Percentiles rank a stretch among this genome's conserved stretches.
phyloP scores from a whole-genome alignment of 2,329 filamentous ascomycete genomes.

The Orbilia oligospora region DNA sequence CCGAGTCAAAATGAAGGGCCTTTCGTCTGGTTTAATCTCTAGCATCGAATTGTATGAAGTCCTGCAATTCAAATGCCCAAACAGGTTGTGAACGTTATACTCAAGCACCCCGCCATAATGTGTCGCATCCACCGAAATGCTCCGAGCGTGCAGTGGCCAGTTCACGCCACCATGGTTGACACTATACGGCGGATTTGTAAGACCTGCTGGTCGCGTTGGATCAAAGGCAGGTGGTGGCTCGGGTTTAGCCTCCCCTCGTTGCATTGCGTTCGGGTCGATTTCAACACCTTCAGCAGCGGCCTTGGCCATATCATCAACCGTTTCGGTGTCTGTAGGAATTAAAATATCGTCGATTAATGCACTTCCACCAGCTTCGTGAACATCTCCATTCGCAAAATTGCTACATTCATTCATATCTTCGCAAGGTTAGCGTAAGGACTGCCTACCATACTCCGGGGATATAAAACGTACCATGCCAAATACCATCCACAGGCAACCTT shows the following conservation, averaged over 20 bases:
- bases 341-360: slow-evolving; percentile 79
- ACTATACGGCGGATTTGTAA: slow-evolving; percentile 82
- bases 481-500: slow-evolving; percentile 70
- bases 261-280: slow-evolving; percentile 67
- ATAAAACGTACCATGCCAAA: slow-evolving; percentile 73
- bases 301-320: slow-evolving; percentile 52
- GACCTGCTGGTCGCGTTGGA: slow-evolving; percentile 78
- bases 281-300: slow-evolving; percentile 36
- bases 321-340: slow-evolving; percentile 78
- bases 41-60: slow-evolving; percentile 71
- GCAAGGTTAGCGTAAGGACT: background rate
- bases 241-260: slow-evolving; percentile 74
- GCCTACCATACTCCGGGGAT: background rate
- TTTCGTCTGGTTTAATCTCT: slow-evolving; percentile 73
- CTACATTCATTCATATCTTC: slow-evolving; percentile 64
- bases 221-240: slow-evolving; percentile 77
- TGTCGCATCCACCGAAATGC: slow-evolving; percentile 81
- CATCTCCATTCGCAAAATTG: slow-evolving; percentile 70
- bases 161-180: slow-evolving; percentile 75
- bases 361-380: slow-evolving; percentile 70
- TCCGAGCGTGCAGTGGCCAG: slow-evolving; percentile 78
- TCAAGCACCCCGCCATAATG: slow-evolving; percentile 79
- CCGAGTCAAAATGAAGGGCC: slow-evolving; percentile 86
- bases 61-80: slow-evolving; percentile 80
- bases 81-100: slow-evolving; percentile 87